These are phyloP conservation scores for Calonectria fujianensis DNA, from an alignment of 2,329 filamentous ascomycete genomes.

Conservation along the genomic window DNA sequence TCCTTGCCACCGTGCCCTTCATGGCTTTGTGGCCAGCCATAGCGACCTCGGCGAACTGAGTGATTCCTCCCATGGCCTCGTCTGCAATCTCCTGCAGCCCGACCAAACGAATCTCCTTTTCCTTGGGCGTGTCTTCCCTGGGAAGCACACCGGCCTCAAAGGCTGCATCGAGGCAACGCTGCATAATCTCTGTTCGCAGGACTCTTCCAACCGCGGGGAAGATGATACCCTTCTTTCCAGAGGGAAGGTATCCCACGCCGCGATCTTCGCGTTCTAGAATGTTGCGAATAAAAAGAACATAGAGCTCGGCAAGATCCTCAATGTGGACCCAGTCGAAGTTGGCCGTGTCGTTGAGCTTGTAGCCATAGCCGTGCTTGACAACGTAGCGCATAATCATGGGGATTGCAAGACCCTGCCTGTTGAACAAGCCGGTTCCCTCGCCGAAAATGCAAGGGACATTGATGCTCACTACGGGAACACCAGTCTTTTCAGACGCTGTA, in stretches of 20 bases:
- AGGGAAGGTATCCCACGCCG: conserved; percentile 30
- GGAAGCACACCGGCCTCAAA: conserved; percentile 31
- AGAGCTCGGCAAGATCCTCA: conserved; percentile 38
- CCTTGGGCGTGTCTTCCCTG: conserved; percentile 26
- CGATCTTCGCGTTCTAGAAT: conserved; percentile 32
- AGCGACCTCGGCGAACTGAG: conserved; percentile 35
- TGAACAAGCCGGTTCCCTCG: conserved; percentile 33
- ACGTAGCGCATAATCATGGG: conserved; percentile 32
- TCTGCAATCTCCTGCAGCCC: conserved; percentile 35
- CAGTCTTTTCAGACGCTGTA: conserved; percentile 25
- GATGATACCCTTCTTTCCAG: conserved; percentile 33
- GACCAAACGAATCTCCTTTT: conserved; percentile 32
- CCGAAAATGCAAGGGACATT: conserved; percentile 35
- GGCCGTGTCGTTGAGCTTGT: conserved; percentile 35
- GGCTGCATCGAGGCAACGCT: conserved; percentile 31
- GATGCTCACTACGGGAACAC: conserved; percentile 30
- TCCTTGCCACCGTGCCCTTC: conserved; percentile 30
- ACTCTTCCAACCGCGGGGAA: conserved; percentile 22
- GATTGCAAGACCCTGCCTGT: conserved; percentile 28
- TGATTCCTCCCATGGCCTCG: conserved; percentile 34
- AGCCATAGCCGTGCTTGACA: conserved; percentile 29
- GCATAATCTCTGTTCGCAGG: conserved; percentile 28
- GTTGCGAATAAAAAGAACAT: conserved; percentile 25
- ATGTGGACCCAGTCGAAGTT: conserved; percentile 35
- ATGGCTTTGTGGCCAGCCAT: conserved; percentile 37